These are phyloP conservation scores for Tremella fuciformis DNA, from an alignment of 768 basidiomycete genomes.

Conservation along the genomic window DNA sequence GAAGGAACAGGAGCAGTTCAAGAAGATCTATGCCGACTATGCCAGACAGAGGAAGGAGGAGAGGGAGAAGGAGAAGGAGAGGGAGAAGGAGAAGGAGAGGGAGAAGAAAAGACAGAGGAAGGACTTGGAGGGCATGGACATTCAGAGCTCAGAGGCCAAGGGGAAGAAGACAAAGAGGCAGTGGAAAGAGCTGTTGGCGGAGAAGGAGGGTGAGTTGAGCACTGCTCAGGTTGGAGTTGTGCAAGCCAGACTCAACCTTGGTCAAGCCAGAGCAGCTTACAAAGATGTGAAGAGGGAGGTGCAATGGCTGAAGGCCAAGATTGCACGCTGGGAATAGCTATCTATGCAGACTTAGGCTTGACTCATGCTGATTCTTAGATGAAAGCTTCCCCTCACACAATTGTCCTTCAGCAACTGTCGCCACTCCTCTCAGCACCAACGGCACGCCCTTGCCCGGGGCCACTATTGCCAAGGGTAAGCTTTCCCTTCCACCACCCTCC, in stretches of 20 bases:
- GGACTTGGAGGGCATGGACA: neutral
- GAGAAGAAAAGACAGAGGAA: neutral
- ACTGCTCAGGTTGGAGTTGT: neutral
- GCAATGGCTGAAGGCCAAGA: neutral
- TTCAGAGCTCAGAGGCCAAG: neutral
- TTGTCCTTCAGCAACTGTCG: neutral
- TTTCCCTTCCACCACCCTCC: no score
- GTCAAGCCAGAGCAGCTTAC: no score
- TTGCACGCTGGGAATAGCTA: neutral
- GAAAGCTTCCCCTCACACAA: no score
- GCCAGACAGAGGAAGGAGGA: constrained; percentile 6
- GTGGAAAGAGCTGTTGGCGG: neutral
- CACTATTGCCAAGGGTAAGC: neutral
- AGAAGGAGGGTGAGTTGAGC: constrained; percentile 1
- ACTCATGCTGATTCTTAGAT: constrained; percentile 5
- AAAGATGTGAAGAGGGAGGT: neutral
- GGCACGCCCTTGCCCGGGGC: neutral
- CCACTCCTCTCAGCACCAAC: neutral
- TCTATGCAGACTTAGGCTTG: neutral
- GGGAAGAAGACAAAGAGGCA: neutral
- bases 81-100: neutral
- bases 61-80: neutral
- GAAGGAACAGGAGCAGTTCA: neutral
- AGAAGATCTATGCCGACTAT: neutral
- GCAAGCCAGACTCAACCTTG: constrained; percentile 1